These are phyloP conservation scores for Cryptococcus jaspeensis DNA, from an alignment of 1,284 basidiomycete genomes.

Conservation along the genomic window DNA sequence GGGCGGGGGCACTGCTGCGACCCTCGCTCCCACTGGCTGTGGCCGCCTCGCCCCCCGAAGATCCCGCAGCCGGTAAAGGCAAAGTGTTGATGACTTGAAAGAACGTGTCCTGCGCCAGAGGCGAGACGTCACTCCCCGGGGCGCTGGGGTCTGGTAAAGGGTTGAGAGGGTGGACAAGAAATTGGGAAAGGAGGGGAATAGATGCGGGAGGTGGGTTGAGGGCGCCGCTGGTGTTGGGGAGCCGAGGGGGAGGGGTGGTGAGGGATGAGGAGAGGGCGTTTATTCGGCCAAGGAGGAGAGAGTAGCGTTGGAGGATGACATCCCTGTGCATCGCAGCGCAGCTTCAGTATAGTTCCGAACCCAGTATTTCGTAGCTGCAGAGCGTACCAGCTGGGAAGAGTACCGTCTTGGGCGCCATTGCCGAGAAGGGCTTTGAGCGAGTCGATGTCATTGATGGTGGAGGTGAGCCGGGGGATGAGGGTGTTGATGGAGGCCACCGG, in stretches of 20 bases:
- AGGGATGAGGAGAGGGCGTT: conserved; percentile 33
- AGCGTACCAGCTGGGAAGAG: conserved; percentile 44
- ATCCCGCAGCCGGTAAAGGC: conserved; percentile 13
- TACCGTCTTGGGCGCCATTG: conserved; percentile 31
- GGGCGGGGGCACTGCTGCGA: no score
- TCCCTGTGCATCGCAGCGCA: conserved; percentile 28
- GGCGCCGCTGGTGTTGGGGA: conserved; percentile 1
- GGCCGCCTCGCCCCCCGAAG: background rate
- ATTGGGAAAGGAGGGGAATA: conserved; percentile 19
- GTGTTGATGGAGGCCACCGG: conserved; percentile 31
- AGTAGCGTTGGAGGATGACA: conserved; percentile 39
- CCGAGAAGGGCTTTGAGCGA: conserved; percentile 32
- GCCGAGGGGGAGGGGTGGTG: conserved; percentile 16
- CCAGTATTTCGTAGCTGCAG: background rate
- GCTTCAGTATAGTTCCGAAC: background rate
- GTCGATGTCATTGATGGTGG: conserved; percentile 48
- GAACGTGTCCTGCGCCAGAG: conserved; percentile 34
- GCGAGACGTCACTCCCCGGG: conserved; percentile 8
- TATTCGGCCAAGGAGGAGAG: conserved; percentile 39
- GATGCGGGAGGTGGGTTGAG: background rate
- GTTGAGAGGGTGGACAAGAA: conserved; percentile 40
- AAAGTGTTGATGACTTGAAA: conserved; percentile 37
- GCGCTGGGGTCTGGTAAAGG: conserved; percentile 20
- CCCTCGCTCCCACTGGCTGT: background rate
- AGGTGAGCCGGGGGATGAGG: conserved; percentile 39